These are phyloP conservation scores for Phlegmacium glaucopus DNA, from an alignment of 768 basidiomycete species.

Conservation along the genomic window DNA sequence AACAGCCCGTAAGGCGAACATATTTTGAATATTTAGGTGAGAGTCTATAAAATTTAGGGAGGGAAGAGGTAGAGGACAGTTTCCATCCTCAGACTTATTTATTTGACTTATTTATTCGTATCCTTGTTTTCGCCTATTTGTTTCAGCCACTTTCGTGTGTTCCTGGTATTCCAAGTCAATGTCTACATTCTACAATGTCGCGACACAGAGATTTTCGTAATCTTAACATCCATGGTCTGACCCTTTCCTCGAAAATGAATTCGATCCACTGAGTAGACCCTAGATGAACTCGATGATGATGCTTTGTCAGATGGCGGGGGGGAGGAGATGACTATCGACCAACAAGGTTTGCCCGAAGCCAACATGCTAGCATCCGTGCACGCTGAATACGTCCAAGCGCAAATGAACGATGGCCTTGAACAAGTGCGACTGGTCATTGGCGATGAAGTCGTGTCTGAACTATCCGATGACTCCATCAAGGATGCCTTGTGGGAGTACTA, in stretches of 20 bases:
- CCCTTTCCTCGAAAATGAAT: not conserved
- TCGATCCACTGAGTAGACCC: constrained; percentile 5
- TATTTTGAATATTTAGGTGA: constrained; percentile 40
- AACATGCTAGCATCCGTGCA: constrained; percentile 8
- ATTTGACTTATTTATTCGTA: no score
- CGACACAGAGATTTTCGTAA: constrained; percentile 89
- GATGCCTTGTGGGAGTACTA: constrained; percentile 85
- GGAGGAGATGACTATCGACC: constrained; percentile 76
- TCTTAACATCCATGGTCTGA: constrained; percentile 70
- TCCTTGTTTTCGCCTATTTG: constrained; percentile 15
- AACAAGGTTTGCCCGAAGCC: constrained; percentile 54
- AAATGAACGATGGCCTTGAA: constrained; percentile 70
- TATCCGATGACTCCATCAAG: constrained; percentile 73
- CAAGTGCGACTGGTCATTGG: constrained; percentile 70
- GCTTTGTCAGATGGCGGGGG: constrained; percentile 75
- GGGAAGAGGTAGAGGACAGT: not conserved
- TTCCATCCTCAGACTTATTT: no score
- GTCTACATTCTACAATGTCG: constrained; percentile 58
- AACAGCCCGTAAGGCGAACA: constrained; percentile 42
- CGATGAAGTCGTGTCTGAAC: constrained; percentile 54
- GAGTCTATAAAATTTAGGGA: not conserved
- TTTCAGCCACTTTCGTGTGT: constrained; percentile 1
- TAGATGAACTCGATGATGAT: constrained; percentile 86
- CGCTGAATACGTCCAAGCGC: constrained; percentile 35
- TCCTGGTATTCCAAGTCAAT: constrained; percentile 1